A percentile compares a stretch with the other conserved stretches of the same genome.
Evolutionary conservation across 805 yeast species (phyloP).

Genomic region (Suhomyces emberorum): DNA sequence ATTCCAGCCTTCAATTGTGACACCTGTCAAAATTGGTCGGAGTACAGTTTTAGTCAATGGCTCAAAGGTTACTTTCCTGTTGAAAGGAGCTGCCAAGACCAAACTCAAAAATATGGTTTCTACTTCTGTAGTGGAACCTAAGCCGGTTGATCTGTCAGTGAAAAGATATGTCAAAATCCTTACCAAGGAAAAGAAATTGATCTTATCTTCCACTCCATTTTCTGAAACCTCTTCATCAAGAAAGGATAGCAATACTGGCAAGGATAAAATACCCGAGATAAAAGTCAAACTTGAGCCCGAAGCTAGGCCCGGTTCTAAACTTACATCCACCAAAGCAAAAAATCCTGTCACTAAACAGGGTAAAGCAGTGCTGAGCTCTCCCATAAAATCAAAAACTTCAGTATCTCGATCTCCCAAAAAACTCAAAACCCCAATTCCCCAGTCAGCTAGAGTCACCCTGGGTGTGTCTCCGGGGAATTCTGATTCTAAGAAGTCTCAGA

Average conservation of each 20-base stretch:
- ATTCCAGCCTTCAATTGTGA: neutral
- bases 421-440: neutral
- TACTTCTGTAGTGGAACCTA: neutral
- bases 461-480: neutral
- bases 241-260: neutral
- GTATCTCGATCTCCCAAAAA: neutral
- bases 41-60: conserved; percentile 4
- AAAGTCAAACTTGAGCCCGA: neutral
- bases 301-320: neutral
- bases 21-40: conserved; percentile 6
- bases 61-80: conserved; percentile 3
- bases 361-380: neutral
- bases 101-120: conserved; percentile 4
- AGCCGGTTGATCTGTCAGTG: conserved; percentile 13
- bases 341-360: neutral
- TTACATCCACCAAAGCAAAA: neutral
- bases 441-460: too few relatives aligned
- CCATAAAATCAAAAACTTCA: neutral
- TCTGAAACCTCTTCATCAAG: conserved; percentile 7
- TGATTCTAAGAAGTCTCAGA: neutral
- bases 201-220: conserved; percentile 44
- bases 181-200: conserved; percentile 29
- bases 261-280: neutral
- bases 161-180: conserved; percentile 42
- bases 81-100: conserved; percentile 7